Evolutionary conservation across 2,329 filamentous ascomycete species (phyloP).

Genomic region (Rhexocercosporidium sp.): DNA sequence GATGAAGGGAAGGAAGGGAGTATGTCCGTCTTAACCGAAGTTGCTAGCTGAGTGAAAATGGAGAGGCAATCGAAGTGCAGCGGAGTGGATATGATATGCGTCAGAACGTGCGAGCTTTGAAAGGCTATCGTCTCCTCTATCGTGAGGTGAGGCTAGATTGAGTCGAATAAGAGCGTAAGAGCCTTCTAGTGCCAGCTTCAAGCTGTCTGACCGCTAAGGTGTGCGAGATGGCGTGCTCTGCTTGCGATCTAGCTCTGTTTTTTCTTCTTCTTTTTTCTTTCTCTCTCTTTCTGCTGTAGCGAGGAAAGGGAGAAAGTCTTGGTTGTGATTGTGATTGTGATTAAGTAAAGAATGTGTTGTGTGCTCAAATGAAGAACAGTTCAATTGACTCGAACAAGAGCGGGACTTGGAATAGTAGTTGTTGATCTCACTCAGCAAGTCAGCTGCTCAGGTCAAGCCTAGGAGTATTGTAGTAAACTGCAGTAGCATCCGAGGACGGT

Average conservation of each 20-base stretch:
- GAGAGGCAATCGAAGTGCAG: not conserved
- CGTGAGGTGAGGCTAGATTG: not conserved
- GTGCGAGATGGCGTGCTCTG: not conserved
- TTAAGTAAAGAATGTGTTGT: not conserved
- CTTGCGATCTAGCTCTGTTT: too few relatives aligned
- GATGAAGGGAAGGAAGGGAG: not conserved
- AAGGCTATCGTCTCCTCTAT: not conserved
- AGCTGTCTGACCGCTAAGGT: conserved; percentile 5
- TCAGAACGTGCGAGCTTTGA: conserved; percentile 7
- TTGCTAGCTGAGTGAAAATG: not conserved
- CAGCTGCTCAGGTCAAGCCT: not conserved
- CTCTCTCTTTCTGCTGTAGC: not conserved
- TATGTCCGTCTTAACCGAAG: conserved; percentile 3
- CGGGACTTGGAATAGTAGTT: not conserved
- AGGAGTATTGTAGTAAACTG: not conserved
- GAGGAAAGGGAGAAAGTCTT: not conserved
- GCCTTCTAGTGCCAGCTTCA: too few relatives aligned
- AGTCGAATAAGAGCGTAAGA: not conserved
- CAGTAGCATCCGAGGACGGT: not conserved
- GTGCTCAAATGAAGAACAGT: not conserved
- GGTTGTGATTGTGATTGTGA: not conserved
- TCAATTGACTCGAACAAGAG: not conserved
- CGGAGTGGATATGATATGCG: not conserved
- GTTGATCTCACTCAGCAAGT: not conserved
- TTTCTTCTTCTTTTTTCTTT: not conserved